Base-by-base conservation (phyloP, 2,329 filamentous ascomycete species). In the Thermochaetoides dissita region DNA sequence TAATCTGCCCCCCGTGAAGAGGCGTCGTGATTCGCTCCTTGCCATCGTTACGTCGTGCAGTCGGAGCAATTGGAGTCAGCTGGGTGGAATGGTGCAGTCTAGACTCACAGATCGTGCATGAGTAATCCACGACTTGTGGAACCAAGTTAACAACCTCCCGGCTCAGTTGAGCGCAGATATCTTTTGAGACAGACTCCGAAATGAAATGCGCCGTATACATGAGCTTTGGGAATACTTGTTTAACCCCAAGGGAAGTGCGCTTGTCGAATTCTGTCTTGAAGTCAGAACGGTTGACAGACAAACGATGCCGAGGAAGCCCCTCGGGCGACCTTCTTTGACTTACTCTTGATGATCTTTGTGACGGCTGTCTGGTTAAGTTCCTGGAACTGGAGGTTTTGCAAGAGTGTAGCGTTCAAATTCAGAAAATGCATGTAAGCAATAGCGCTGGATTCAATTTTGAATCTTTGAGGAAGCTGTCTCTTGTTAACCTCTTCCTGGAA, bases 301-400 rank as follows among this genome's bases (percentile, higher is more conserved):
- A n/a, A n/a, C n/a, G 6, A 30, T 6, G 8, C 4, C 29, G 10
- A 36, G 8, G 24, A 37, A 9, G 11, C 7, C 10, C 11, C 10
- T 38, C 10, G 34, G 7, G 28, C 2, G 11, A 8, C 3, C 17
- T 24, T n/a, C n/a, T 29, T 40, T 8, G 7, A 59, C 72, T 48
- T 58, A 82, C 80, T 94, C 59, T 94, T 94, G 41, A 94, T 63
- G 40, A 94, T 94, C 59, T 94, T 94, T 31, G 66, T 67, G 53
- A 91, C 76, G 1, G 86, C 86, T 30, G 72, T 72, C 49, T 76
- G 74, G 54, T 94, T 93, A 49, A 93, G 78, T 56, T 91, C 85
- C 54, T 88, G 84, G 52, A 93, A 94, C 45, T 80, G 79, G 49
- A 94, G 68, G 40, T 82, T 81, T 47, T 79, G 79, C n/a, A 93